A percentile compares a stretch with the other conserved stretches of the same genome.
phyloP scores from a whole-genome alignment of 495 filamentous ascomycete species.

The Thozetella sp. region DNA sequence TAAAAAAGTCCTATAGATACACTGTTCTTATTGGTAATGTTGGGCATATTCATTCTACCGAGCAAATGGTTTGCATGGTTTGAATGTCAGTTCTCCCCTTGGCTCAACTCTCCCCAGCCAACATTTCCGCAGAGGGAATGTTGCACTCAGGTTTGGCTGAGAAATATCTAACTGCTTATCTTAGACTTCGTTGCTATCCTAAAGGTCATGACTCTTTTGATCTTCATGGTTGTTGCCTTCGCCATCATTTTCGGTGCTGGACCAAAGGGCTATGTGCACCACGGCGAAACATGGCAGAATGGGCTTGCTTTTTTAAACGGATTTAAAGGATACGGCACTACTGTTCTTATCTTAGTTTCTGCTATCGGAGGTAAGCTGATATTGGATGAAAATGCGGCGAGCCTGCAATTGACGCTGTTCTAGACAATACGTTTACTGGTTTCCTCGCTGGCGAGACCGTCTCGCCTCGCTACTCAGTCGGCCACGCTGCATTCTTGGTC shows the following conservation, averaged over 20 bases:
- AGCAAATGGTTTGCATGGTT: slow-evolving; percentile 2
- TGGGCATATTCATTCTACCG: neutral
- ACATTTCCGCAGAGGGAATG: too few species aligned
- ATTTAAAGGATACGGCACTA: neutral
- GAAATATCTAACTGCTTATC: neutral
- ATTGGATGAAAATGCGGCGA: neutral
- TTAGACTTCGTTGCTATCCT: neutral
- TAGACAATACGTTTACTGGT: neutral
- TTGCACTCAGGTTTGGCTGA: too few species aligned
- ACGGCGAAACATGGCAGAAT: slow-evolving; percentile 1
- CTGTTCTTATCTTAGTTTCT: neutral
- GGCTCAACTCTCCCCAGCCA: too few species aligned
- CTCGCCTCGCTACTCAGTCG: neutral
- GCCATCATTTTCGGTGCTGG: neutral
- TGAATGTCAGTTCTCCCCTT: neutral
- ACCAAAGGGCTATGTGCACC: neutral
- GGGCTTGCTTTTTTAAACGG: neutral
- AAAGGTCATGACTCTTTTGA: neutral
- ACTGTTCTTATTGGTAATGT: neutral
- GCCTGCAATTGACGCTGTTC: too few species aligned
- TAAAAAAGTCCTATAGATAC: neutral
- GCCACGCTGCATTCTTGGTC: neutral
- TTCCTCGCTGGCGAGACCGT: neutral
- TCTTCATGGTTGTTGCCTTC: neutral
- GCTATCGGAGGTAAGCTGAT: neutral